Conservation (phyloP, 2,329 filamentous ascomycete genomes). For the Xenoacremonium recifei region DNA sequence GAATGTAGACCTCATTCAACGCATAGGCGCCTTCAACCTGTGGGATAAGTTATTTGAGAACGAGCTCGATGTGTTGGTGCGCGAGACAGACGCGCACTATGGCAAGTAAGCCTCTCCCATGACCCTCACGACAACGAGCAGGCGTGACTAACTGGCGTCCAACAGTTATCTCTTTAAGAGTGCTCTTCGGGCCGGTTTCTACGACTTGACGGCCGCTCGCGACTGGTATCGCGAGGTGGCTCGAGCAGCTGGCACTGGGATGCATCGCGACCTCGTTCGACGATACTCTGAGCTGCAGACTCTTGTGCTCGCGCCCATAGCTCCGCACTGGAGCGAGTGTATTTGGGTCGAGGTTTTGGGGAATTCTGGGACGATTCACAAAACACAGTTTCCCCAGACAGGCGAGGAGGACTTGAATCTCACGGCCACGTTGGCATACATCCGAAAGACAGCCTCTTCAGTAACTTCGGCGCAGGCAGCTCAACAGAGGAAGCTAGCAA, state of each 20-base stretch:
- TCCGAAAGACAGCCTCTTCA: conserved; percentile 70
- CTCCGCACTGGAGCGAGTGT: conserved; percentile 93
- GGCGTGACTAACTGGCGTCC: too few relatives aligned
- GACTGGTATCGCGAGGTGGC: conserved; percentile 88
- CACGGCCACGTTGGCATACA: conserved; percentile 79
- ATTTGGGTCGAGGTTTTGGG: conserved; percentile 90
- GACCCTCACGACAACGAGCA: too few relatives aligned
- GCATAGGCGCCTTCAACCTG: conserved; percentile 75
- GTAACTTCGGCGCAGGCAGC: conserved; percentile 78
- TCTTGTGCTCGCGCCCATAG: conserved; percentile 76
- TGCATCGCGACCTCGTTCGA: conserved; percentile 78
- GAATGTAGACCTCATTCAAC: too few relatives aligned
- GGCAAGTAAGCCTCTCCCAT: too few relatives aligned
- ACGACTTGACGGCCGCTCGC: conserved; percentile 84
- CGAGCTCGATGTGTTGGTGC: conserved; percentile 80
- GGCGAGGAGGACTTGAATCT: conserved; percentile 64
- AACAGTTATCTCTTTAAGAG: conserved; percentile 72
- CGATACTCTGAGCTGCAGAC: conserved; percentile 86
- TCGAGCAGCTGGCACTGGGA: conserved; percentile 72
- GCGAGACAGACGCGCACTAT: conserved; percentile 77
- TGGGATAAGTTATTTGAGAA: conserved; percentile 91
- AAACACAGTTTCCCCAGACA: conserved; percentile 57
- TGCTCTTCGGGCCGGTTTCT: conserved; percentile 80
- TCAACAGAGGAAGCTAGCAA: conserved; percentile 84
- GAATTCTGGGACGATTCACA: conserved; percentile 74